phyloP scores from a whole-genome alignment of 2,329 filamentous ascomycete species.

The Fusarium nisikadoi region DNA sequence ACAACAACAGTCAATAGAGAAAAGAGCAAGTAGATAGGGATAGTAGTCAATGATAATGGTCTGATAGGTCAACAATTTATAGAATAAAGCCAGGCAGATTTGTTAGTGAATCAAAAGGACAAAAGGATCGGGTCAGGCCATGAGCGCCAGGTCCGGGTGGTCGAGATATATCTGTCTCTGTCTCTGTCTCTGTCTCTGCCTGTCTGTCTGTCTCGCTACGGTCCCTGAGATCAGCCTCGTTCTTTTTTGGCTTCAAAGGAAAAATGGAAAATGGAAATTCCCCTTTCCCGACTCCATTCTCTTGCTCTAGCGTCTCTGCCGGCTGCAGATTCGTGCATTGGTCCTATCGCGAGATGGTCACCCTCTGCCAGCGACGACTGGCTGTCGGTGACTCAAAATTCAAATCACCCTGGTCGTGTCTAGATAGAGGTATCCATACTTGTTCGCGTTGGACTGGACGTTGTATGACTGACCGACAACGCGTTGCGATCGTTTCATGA shows the following conservation, averaged over 20 bases:
- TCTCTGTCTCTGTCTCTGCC: slow-evolving; percentile 42
- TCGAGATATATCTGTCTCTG: slow-evolving; percentile 46
- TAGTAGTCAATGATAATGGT: background rate
- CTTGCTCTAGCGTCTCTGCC: slow-evolving; percentile 13
- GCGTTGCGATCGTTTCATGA: slow-evolving; percentile 31
- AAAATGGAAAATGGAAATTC: slow-evolving; percentile 13
- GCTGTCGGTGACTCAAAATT: slow-evolving; percentile 43
- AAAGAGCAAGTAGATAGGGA: background rate
- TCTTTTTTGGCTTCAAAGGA: slow-evolving; percentile 8
- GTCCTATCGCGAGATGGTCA: slow-evolving; percentile 40
- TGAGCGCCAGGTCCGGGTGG: slow-evolving; percentile 31
- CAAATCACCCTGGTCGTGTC: slow-evolving; percentile 26
- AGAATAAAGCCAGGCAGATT: background rate
- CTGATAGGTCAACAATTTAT: slow-evolving; percentile 9
- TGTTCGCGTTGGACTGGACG: slow-evolving; percentile 12
- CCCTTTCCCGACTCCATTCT: slow-evolving; percentile 2
- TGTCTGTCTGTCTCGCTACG: slow-evolving; percentile 34
- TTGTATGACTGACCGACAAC: slow-evolving; percentile 40
- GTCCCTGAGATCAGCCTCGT: slow-evolving; percentile 28
- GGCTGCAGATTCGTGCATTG: slow-evolving; percentile 34
- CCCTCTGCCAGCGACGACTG: slow-evolving; percentile 38
- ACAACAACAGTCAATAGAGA: slow-evolving; percentile 23
- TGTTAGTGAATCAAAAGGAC: slow-evolving; percentile 23
- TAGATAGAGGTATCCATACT: slow-evolving; percentile 7
- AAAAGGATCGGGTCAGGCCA: slow-evolving; percentile 15